Percentiles rank a stretch among this genome's conserved stretches.
These are phyloP conservation scores for Penicillium oxalicum DNA, from an alignment of 2,329 filamentous ascomycete genomes.

Conservation along the genomic window DNA sequence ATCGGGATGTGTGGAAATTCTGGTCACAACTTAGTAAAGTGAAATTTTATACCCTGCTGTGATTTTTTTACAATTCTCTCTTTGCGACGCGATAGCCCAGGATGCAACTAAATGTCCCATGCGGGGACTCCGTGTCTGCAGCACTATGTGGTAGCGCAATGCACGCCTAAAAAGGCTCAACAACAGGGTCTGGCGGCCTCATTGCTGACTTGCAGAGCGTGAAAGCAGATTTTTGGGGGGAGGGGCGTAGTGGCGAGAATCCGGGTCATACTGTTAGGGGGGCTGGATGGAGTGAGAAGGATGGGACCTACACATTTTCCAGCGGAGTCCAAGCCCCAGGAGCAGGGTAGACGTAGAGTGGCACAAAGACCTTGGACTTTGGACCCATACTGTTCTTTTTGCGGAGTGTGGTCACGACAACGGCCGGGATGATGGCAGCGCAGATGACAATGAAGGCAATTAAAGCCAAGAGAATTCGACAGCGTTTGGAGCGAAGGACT, in stretches of 20 bases:
- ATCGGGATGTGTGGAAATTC: slow-evolving; percentile 34
- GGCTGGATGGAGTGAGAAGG: slow-evolving; percentile 10
- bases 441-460: slow-evolving; percentile 27
- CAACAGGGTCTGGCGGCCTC: no score
- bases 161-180: no score
- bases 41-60: neutral
- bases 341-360: slow-evolving; percentile 46
- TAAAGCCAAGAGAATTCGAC: slow-evolving; percentile 24
- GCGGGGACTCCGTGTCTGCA: no score
- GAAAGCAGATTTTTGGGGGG: neutral
- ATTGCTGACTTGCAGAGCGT: no score
- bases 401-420: slow-evolving; percentile 30
- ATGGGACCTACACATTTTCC: slow-evolving; percentile 38
- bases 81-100: neutral
- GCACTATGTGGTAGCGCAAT: no score
- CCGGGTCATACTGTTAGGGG: neutral
- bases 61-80: slow-evolving; percentile 9
- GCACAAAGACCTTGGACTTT: slow-evolving; percentile 42
- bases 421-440: slow-evolving; percentile 28
- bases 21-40: slow-evolving; percentile 24
- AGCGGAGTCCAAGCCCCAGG: slow-evolving; percentile 44
- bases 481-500: slow-evolving; percentile 26
- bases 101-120: no score
- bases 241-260: neutral
- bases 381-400: slow-evolving; percentile 33